Percentiles rank a stretch among this genome's conserved stretches.
phyloP scores from a whole-genome alignment of 1,284 basidiomycete genomes.

The Ganoderma lingzhi region DNA sequence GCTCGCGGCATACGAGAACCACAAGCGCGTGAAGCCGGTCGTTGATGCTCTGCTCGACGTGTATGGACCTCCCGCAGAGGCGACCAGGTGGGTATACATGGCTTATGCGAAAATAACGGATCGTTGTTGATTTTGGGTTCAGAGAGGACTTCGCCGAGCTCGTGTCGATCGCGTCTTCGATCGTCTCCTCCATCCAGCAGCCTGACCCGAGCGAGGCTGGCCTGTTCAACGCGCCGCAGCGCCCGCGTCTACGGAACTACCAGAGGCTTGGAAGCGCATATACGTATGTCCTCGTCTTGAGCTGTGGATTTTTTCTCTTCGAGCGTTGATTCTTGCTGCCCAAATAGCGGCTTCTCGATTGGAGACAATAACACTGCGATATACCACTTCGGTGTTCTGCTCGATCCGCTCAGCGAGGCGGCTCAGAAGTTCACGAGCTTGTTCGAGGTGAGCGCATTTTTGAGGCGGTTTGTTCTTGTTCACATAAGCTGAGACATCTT shows the following conservation, averaged over 20 bases:
- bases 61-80: conserved; percentile 48
- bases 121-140: background rate
- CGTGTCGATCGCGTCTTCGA: conserved; percentile 71
- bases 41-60: conserved; percentile 67
- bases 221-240: conserved; percentile 69
- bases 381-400: conserved; percentile 76
- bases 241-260: conserved; percentile 68
- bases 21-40: conserved; percentile 74
- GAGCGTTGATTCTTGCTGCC: background rate
- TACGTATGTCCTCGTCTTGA: conserved; percentile 54
- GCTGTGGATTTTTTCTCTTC: background rate
- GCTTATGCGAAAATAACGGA: background rate
- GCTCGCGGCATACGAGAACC: conserved; percentile 77
- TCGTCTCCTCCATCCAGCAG: conserved; percentile 72
- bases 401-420: conserved; percentile 88
- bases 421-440: conserved; percentile 89
- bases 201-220: conserved; percentile 78
- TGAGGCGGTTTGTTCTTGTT: background rate
- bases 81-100: conserved; percentile 15
- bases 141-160: conserved; percentile 67
- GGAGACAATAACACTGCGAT: conserved; percentile 76
- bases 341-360: conserved; percentile 67
- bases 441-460: conserved; percentile 60
- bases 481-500: conserved; percentile 13
- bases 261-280: conserved; percentile 64